phyloP scores from a whole-genome alignment of 768 basidiomycete species.

The Trametes coccinea region DNA sequence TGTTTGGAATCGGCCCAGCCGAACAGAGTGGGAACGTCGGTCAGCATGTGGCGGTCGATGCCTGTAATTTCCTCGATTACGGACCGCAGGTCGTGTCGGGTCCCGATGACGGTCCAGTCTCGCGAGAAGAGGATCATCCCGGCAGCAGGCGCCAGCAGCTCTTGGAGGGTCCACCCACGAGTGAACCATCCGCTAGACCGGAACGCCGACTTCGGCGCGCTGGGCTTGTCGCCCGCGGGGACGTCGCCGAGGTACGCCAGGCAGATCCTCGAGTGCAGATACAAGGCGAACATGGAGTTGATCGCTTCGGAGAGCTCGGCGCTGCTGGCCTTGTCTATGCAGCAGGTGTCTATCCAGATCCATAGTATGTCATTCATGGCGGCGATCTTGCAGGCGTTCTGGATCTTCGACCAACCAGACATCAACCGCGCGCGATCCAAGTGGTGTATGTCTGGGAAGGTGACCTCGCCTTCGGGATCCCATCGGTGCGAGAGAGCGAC shows the following conservation, averaged over 20 bases:
- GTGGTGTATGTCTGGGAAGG: too few species aligned
- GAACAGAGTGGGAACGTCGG: neutral
- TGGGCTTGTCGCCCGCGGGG: too few species aligned
- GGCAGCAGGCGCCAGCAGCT: neutral
- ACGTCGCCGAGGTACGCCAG: conserved; percentile 8
- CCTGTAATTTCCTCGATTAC: neutral
- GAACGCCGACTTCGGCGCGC: neutral
- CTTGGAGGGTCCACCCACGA: neutral
- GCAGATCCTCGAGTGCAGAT: neutral
- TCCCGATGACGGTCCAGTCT: neutral
- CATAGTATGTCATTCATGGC: neutral
- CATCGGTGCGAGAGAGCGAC: too few species aligned
- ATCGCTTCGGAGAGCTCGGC: conserved; percentile 14
- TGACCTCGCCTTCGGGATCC: too few species aligned
- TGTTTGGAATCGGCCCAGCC: too few species aligned
- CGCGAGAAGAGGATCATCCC: neutral
- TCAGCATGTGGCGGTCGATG: neutral
- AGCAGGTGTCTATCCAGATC: conserved; percentile 6
- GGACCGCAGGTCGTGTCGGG: neutral
- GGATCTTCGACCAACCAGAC: too few species aligned
- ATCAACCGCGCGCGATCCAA: too few species aligned
- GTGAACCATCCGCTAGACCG: neutral
- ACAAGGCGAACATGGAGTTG: conserved; percentile 11
- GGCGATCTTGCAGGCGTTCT: neutral
- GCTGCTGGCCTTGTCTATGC: conserved; percentile 14